These are phyloP conservation scores for Hydnomerulius pinastri DNA, from an alignment of 768 basidiomycete species.

Conservation along the genomic window DNA sequence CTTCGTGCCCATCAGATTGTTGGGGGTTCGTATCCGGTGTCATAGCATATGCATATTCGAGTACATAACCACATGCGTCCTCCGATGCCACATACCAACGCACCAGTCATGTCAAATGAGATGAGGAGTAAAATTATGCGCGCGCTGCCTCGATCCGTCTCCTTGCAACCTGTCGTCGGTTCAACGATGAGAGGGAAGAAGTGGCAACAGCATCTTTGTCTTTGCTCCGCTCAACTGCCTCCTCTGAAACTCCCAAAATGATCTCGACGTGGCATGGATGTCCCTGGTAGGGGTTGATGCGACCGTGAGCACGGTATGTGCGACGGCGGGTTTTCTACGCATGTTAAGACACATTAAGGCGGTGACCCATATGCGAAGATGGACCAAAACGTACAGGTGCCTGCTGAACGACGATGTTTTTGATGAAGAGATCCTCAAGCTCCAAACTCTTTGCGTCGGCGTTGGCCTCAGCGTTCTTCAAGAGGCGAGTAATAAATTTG, in stretches of 20 bases:
- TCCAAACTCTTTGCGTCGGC: slow-evolving; percentile 97
- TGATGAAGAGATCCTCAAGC: slow-evolving; percentile 89
- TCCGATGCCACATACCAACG: slow-evolving; percentile 20
- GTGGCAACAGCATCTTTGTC: slow-evolving; percentile 64
- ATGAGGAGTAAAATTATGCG: slow-evolving; percentile 40
- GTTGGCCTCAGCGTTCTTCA: slow-evolving; percentile 99
- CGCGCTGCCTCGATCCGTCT: slow-evolving; percentile 86
- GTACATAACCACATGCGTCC: slow-evolving; percentile 27
- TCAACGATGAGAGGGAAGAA: slow-evolving; percentile 62
- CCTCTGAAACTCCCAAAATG: slow-evolving; percentile 78
- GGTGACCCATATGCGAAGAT: slow-evolving; percentile 1
- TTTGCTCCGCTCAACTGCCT: slow-evolving; percentile 89
- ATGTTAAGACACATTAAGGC: slow-evolving; percentile 1
- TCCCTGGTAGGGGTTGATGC: slow-evolving; percentile 99
- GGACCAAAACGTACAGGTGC: slow-evolving; percentile 73
- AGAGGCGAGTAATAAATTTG: slow-evolving; percentile 88
- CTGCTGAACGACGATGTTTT: slow-evolving; percentile 98
- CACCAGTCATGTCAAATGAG: slow-evolving; percentile 8
- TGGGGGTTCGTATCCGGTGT: slow-evolving; percentile 9
- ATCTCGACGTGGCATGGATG: slow-evolving; percentile 97
- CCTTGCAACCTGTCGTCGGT: slow-evolving; percentile 85
- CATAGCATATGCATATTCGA: slow-evolving; percentile 34
- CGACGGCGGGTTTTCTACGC: slow-evolving; percentile 96
- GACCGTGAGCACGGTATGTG: slow-evolving; percentile 97
- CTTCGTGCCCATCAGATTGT: neutral